A percentile compares a stretch with the other conserved stretches of the same genome.
phyloP scores from a whole-genome alignment of 352 stramenopile species.

The Globisporangium orthogonon region DNA sequence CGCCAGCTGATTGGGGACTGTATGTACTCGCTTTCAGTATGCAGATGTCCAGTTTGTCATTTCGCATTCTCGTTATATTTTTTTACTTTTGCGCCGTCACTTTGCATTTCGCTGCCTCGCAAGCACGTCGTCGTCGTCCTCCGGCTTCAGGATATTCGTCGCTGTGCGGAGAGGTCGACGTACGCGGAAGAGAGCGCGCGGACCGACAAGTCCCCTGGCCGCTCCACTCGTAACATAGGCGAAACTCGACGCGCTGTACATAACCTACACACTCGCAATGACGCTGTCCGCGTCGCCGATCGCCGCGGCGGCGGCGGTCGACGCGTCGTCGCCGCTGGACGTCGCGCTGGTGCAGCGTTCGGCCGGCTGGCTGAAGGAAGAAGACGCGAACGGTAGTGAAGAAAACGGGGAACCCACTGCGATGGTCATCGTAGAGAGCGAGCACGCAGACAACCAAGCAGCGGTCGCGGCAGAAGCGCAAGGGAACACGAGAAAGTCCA shows the following conservation, averaged over 20 bases:
- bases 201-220: neutral
- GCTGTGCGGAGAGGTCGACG: neutral
- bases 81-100: neutral
- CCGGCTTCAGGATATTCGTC: neutral
- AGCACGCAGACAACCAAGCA: neutral
- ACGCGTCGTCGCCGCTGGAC: neutral
- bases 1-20: neutral
- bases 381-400: neutral
- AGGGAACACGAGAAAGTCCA: neutral
- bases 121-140: neutral
- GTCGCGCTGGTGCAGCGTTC: neutral
- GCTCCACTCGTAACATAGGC: too few relatives aligned
- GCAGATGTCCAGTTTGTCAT: too few relatives aligned
- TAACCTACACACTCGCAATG: neutral
- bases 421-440: neutral
- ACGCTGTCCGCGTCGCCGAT: constrained; percentile 4
- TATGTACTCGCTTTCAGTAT: too few relatives aligned
- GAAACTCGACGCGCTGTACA: neutral
- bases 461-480: neutral
- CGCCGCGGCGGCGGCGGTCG: neutral
- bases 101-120: constrained; percentile 1
- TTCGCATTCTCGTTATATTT: too few relatives aligned
- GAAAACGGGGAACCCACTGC: too few relatives aligned
- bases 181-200: neutral
- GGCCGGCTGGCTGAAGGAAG: neutral